phyloP scores from a whole-genome alignment of 2,329 filamentous ascomycete genomes.

The Fonsecaea erecta region DNA sequence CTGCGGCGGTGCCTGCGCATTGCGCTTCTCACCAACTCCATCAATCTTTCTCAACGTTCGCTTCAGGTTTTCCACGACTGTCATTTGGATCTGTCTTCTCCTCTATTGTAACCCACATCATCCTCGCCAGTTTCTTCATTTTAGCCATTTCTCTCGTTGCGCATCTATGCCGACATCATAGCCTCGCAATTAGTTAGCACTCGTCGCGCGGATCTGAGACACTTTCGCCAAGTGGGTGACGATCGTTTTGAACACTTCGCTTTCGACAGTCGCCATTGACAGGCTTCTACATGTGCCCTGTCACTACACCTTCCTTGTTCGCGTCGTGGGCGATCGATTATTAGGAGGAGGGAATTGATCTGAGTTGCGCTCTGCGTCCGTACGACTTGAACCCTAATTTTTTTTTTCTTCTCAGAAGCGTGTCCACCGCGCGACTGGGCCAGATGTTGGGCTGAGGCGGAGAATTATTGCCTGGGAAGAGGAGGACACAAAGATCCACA shows the following conservation, averaged over 20 bases:
- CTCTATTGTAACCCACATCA: not conserved
- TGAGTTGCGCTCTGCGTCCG: not conserved
- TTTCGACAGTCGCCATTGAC: constrained; percentile 3
- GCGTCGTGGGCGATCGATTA: not conserved
- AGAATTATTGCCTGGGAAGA: constrained; percentile 4
- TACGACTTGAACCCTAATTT: constrained; percentile 3
- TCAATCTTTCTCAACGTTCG: constrained; percentile 5
- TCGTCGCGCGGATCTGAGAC: constrained; percentile 10
- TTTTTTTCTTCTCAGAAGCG: not conserved
- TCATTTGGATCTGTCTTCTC: not conserved
- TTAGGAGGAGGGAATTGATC: not conserved
- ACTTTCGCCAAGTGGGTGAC: constrained; percentile 10
- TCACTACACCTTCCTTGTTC: not conserved
- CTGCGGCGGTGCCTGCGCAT: not conserved
- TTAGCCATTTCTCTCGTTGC: not conserved
- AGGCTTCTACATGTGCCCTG: constrained; percentile 3
- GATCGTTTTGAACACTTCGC: not conserved
- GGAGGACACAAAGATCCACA: constrained; percentile 12
- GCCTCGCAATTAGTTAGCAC: not conserved
- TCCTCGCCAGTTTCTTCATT: not conserved
- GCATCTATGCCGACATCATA: not conserved
- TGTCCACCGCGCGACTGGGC: not conserved
- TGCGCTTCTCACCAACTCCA: not conserved
- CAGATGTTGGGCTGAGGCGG: constrained; percentile 9
- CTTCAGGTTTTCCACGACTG: not conserved